Base-by-base conservation (phyloP, 768 basidiomycete species). In the Baorangia bicolor region DNA sequence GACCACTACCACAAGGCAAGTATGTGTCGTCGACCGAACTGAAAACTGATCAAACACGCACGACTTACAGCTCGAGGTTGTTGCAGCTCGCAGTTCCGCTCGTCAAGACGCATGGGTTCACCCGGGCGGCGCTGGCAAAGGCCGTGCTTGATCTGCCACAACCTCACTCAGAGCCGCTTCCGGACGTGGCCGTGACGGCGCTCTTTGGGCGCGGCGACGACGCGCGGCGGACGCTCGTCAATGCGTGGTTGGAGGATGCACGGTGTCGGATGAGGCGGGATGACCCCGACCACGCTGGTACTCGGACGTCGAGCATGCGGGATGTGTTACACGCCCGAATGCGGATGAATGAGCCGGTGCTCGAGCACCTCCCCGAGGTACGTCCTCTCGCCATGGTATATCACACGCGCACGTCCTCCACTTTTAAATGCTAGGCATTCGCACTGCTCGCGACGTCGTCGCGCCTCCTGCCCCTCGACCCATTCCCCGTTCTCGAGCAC, bases 211-310 rank as follows among this genome's bases (percentile, higher is more conserved):
- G 66, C 14, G 91, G 86, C 23, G 83, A 88, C 53, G 69, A 81
- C 30, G 88, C 91, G 2, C 75, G 86, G 14, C 77, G 78, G 51
- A 81, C 80, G 5, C 76, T 94, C 28, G 78, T 92, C 40, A 69
- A 76, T n/a, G 86, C 86, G 0, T 94, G 91, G 90, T 65, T 93
- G 34, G 80, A 85, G 20, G 82, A 86, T 55, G 90, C 87, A 1
- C 66, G 84, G 14, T 60, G 61, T 18, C 71, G 77, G 38, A 92
- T 92, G 77, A 69, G 49, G 49, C 43, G 27, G 51, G 64, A 47
- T 23, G 55, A 20, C 56, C 11, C 48, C 58, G 3, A 25, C 40
- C 16, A 30, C n/a, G 25, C 33, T 7, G 12, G 7, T 11, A 4
- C 50, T 20, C 7, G 9, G 27, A 37, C 38, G 38, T 45, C 14